Base-by-base conservation (phyloP, 768 basidiomycete genomes). In the Lactarius quietus region DNA sequence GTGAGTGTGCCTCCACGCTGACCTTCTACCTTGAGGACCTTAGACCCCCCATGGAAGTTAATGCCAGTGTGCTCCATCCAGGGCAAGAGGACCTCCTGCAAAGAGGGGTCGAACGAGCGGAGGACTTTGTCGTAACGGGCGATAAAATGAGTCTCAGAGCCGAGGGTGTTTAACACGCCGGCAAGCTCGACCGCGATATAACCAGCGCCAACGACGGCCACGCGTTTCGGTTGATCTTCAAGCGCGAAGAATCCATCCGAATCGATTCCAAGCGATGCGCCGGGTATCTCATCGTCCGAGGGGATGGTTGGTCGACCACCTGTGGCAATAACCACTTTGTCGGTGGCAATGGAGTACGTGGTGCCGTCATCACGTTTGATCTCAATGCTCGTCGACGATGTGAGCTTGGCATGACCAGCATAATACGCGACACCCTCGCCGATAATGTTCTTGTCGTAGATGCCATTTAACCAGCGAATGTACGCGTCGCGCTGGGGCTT, bases 171-270 rank as follows among this genome's bases (percentile, higher is more conserved):
- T 78, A 99, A 86, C 61, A 99, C 86, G 23, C 97, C 97, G 6
- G 96, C 93, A 54, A 99, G 86, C 77, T 99, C 97, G 67, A 98
- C 92, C 20, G 95, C 95, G 70, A 99, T 98, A 76, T 99, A 99
- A 1, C 97, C 97, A 17, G 97, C 97, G 54, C 97, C 97, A 51
- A 98, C 88, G 61, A 98, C 89, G 3, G 89, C 95, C 35, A 97
- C 95, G 64, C 94, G 86, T 77, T 89, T 92, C 10, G 97, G 97
- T 75, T 96, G 94, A 59, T 89, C 83, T 69, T 86, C 86, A 53
- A 99, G 85, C 53, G 86, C 92, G 72, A 99, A 99, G 82, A 99
- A 99, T 3, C 95, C 95, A 75, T 99, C 97, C 10, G 93, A 96
- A 77, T 88, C 81, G 69, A 93, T 96, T 31, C 95, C 97, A 52